Percentiles rank a stretch among this genome's conserved stretches.
Conservation (phyloP, 345 rosid species). For the Pistacia vera region DNA sequence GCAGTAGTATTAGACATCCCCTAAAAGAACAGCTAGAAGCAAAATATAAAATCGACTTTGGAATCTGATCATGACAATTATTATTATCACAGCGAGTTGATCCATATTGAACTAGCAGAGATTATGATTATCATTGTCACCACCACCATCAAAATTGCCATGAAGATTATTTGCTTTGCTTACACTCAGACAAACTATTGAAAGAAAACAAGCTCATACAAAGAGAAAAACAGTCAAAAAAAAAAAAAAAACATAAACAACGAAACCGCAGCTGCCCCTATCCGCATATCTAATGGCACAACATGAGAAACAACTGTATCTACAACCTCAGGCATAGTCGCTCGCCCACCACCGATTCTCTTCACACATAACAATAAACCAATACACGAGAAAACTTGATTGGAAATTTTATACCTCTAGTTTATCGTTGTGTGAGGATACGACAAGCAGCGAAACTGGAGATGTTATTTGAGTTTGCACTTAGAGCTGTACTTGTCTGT, state of each 20-base stretch:
- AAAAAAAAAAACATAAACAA: conserved; percentile 20
- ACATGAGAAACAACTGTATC: conserved; percentile 52
- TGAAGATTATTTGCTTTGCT: conserved; percentile 27
- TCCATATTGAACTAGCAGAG: too few species aligned
- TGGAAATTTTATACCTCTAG: neutral
- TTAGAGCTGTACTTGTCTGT: conserved; percentile 70
- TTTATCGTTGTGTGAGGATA: neutral
- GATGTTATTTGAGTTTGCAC: conserved; percentile 4
- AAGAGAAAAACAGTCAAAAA: neutral
- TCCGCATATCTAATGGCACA: conserved; percentile 37
- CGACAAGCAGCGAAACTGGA: conserved; percentile 7
- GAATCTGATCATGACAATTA: too few species aligned
- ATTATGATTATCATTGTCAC: neutral
- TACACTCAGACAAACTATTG: conserved; percentile 22
- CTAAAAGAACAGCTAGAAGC: too few species aligned
- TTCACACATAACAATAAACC: conserved; percentile 16
- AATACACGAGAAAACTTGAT: conserved; percentile 9
- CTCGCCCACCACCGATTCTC: conserved; percentile 20
- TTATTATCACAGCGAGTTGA: too few species aligned
- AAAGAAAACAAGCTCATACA: conserved; percentile 31
- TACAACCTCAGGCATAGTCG: conserved; percentile 33
- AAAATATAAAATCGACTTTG: too few species aligned
- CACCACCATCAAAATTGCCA: conserved; percentile 45
- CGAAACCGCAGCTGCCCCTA: conserved; percentile 43
- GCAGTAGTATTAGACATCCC: too few species aligned